A percentile compares a stretch with the other conserved stretches of the same genome.
Conservation (phyloP, 2,329 filamentous ascomycete species). For the Periglandula ipomoeae region DNA sequence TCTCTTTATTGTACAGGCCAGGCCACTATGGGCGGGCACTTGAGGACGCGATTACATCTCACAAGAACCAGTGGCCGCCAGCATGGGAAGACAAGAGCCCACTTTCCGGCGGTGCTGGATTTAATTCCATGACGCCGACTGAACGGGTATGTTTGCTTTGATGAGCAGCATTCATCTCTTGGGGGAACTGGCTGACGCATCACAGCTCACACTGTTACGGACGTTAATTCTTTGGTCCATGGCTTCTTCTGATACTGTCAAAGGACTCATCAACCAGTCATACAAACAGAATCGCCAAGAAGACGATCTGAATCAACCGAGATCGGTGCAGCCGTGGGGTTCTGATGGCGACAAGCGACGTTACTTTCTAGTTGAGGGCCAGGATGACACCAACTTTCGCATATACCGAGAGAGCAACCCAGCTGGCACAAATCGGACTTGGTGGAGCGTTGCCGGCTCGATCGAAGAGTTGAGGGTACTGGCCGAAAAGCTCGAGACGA, state of each 20-base stretch:
- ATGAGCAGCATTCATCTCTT: not conserved
- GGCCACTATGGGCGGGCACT: slow-evolving; percentile 89
- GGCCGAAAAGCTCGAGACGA: slow-evolving; percentile 64
- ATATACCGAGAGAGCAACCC: slow-evolving; percentile 92
- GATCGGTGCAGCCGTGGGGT: slow-evolving; percentile 87
- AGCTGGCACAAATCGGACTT: slow-evolving; percentile 63
- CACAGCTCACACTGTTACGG: slow-evolving; percentile 71
- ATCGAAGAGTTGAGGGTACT: slow-evolving; percentile 78
- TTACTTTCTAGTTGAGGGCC: slow-evolving; percentile 89
- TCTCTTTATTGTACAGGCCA: too few species aligned
- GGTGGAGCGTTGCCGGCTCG: slow-evolving; percentile 85
- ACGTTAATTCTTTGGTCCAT: slow-evolving; percentile 83
- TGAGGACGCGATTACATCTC: slow-evolving; percentile 80
- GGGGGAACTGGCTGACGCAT: slow-evolving; percentile 6
- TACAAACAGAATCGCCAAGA: slow-evolving; percentile 85
- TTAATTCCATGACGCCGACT: slow-evolving; percentile 71
- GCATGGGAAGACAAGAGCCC: slow-evolving; percentile 80
- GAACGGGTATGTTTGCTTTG: slow-evolving; percentile 57
- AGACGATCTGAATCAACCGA: slow-evolving; percentile 69
- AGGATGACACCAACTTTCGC: slow-evolving; percentile 88
- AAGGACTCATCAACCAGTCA: slow-evolving; percentile 70
- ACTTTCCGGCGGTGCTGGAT: slow-evolving; percentile 68
- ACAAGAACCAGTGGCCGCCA: slow-evolving; percentile 81
- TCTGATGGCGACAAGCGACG: slow-evolving; percentile 81
- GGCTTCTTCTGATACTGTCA: slow-evolving; percentile 76